Evolutionary conservation across 179 eudicot species (phyloP).

Genomic region (Silene noctiflora): DNA sequence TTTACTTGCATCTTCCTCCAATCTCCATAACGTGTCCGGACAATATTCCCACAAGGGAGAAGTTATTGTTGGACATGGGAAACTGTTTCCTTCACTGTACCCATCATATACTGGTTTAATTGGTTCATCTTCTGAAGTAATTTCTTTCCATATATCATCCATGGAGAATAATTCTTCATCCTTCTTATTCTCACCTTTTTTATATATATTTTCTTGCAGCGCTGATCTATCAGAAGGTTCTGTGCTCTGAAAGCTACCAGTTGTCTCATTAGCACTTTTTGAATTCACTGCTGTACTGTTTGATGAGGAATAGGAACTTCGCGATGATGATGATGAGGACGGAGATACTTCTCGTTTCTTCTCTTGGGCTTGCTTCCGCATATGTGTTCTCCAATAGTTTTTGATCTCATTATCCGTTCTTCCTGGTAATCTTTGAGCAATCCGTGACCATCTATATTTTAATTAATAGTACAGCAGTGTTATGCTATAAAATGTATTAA

Average conservation of each 20-base stretch:
- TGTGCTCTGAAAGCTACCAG: slow-evolving; percentile 39
- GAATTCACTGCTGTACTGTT: slow-evolving; percentile 37
- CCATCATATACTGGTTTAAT: slow-evolving; percentile 40
- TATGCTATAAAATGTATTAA: background rate
- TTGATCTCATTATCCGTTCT: slow-evolving; percentile 95
- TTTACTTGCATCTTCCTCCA: slow-evolving; percentile 46
- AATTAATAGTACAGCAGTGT: slow-evolving; percentile 1
- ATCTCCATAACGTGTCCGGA: slow-evolving; percentile 50
- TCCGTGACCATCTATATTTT: slow-evolving; percentile 76
- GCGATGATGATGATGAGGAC: slow-evolving; percentile 52
- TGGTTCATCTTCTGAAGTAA: slow-evolving; percentile 45
- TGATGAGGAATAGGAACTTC: slow-evolving; percentile 40
- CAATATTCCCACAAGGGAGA: slow-evolving; percentile 71
- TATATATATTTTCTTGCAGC: slow-evolving; percentile 28
- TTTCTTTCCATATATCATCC: slow-evolving; percentile 95
- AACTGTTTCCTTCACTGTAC: slow-evolving; percentile 34
- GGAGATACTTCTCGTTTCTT: slow-evolving; percentile 49
- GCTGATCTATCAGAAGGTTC: slow-evolving; percentile 36
- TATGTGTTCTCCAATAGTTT: slow-evolving; percentile 94
- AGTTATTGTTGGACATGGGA: slow-evolving; percentile 39
- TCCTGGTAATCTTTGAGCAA: slow-evolving; percentile 86
- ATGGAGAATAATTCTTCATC: slow-evolving; percentile 42
- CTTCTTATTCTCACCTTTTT: slow-evolving; percentile 24
- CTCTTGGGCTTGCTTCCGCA: slow-evolving; percentile 92
- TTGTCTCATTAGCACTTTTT: slow-evolving; percentile 28